Conservation (phyloP, 495 filamentous ascomycete species). For the Trichoderma parareesei region DNA sequence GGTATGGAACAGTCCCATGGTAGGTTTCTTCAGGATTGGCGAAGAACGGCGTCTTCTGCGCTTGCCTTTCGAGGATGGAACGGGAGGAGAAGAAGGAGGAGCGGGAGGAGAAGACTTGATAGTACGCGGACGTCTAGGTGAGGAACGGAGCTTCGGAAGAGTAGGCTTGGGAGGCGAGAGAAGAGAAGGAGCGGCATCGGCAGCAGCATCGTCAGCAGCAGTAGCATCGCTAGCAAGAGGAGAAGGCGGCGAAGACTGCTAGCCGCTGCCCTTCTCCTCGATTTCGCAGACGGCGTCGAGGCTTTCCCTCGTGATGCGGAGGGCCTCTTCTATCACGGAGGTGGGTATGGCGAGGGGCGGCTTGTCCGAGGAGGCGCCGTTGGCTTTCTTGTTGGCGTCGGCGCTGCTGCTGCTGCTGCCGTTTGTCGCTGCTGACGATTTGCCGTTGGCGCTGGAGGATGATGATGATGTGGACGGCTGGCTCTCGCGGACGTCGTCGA, state of each 20-base stretch:
- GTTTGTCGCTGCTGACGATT: conserved; percentile 14
- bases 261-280: conserved; percentile 25
- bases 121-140: too few relatives aligned
- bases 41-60: too few relatives aligned
- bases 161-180: too few relatives aligned
- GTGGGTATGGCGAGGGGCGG: conserved; percentile 40
- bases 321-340: conserved; percentile 42
- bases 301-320: conserved; percentile 42
- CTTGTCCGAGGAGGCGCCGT: conserved; percentile 18
- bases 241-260: background rate
- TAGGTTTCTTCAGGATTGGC: too few relatives aligned
- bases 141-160: too few relatives aligned
- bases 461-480: conserved; percentile 28
- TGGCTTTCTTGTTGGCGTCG: conserved; percentile 20
- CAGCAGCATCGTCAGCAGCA: too few relatives aligned
- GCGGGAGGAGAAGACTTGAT: background rate
- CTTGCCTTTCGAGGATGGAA: background rate
- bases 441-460: conserved; percentile 12
- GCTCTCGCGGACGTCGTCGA: conserved; percentile 42
- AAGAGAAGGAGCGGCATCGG: too few relatives aligned
- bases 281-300: conserved; percentile 43
- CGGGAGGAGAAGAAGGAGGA: background rate
- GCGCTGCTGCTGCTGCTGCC: too few relatives aligned
- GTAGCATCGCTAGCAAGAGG: background rate
- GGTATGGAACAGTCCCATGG: too few relatives aligned